A percentile compares a stretch with the other conserved stretches of the same genome.
These are phyloP conservation scores for Candida coleopterorum DNA, from an alignment of 805 yeast species.

Conservation along the genomic window DNA sequence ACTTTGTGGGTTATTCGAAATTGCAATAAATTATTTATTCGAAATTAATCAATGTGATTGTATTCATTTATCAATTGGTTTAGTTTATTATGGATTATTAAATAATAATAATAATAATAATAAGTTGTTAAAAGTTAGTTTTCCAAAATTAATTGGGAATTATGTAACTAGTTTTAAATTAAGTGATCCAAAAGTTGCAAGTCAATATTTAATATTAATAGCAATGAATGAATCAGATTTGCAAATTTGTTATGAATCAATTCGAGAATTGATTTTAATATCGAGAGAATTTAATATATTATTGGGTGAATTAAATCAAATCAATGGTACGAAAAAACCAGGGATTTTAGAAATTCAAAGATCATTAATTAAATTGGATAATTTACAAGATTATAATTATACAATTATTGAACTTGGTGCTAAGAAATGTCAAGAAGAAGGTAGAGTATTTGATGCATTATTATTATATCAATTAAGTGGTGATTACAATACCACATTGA, in stretches of 20 bases:
- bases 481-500: conserved; percentile 77
- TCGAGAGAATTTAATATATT: conserved; percentile 79
- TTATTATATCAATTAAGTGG: conserved; percentile 82
- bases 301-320: conserved; percentile 72
- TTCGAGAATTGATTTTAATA: conserved; percentile 78
- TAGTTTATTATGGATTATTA: conserved; percentile 68
- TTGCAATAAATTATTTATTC: conserved; percentile 64
- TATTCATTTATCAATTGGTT: conserved; percentile 81
- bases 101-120: conserved; percentile 24
- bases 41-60: conserved; percentile 74
- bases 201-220: conserved; percentile 77
- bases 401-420: conserved; percentile 84
- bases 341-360: conserved; percentile 83
- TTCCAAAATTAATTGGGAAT: conserved; percentile 58
- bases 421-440: conserved; percentile 83
- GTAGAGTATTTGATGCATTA: conserved; percentile 80
- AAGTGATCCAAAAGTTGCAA: conserved; percentile 85
- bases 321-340: conserved; percentile 68
- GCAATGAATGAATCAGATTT: conserved; percentile 51
- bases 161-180: conserved; percentile 80
- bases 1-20: conserved; percentile 75
- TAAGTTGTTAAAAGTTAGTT: too few relatives aligned
- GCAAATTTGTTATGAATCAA: conserved; percentile 65
- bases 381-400: conserved; percentile 56
- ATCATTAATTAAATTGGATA: conserved; percentile 52